Percentiles rank a stretch among this genome's conserved stretches.
Conservation (phyloP, 495 filamentous ascomycete species). For the Neurospora tetraspora region DNA sequence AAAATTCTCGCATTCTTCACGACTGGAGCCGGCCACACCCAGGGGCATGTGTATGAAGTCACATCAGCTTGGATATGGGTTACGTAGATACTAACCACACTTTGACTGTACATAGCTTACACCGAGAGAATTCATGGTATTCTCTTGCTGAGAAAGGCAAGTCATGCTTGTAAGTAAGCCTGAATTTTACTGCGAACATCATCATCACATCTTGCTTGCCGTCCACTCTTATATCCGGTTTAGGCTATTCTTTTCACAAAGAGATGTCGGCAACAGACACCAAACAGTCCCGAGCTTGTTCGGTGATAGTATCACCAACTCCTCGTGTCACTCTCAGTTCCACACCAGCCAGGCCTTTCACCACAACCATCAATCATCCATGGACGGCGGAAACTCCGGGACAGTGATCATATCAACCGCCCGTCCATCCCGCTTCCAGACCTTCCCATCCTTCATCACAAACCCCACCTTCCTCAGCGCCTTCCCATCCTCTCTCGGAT, state of each 20-base stretch:
- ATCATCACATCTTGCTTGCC: neutral
- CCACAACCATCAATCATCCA: neutral
- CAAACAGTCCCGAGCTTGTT: neutral
- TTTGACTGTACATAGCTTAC: neutral
- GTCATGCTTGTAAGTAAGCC: neutral
- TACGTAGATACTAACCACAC: neutral
- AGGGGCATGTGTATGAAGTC: neutral
- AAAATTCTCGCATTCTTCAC: neutral
- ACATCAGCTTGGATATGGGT: neutral
- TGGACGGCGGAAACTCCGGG: constrained; percentile 9
- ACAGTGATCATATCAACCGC: constrained; percentile 10
- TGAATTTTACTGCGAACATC: neutral
- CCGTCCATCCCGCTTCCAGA: constrained; percentile 26
- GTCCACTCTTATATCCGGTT: neutral
- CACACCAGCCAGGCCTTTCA: neutral
- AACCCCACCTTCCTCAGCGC: constrained; percentile 38
- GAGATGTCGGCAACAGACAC: neutral
- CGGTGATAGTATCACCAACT: neutral
- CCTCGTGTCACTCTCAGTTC: neutral
- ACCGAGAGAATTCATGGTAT: neutral
- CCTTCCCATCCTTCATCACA: constrained; percentile 42
- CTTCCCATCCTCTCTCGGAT: constrained; percentile 23
- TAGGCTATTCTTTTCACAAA: neutral
- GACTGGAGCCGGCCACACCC: neutral
- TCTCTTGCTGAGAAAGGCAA: neutral